Evolutionary conservation across 164 flowering plant genomes (phyloP).

Genomic region (Paratinospora sagittata): DNA sequence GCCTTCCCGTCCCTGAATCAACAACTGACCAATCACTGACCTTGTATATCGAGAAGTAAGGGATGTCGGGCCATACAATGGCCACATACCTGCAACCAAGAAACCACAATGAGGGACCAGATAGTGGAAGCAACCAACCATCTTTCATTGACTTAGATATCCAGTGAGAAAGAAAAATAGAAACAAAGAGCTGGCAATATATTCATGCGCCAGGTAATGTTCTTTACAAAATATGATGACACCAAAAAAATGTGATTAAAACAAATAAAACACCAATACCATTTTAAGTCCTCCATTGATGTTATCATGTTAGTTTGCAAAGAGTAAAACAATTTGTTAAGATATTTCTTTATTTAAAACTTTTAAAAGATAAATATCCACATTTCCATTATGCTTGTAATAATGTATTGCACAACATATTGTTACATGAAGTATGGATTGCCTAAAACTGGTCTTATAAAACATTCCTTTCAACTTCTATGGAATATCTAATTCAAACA

Average conservation of each 20-base stretch:
- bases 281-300: background rate
- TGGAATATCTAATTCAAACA: too few species aligned
- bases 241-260: background rate
- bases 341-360: background rate
- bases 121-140: constrained; percentile 7
- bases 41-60: constrained; percentile 87
- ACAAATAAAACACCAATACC: too few species aligned
- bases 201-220: background rate
- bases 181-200: background rate
- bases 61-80: constrained; percentile 96
- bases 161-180: background rate
- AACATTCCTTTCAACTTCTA: too few species aligned
- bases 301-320: background rate
- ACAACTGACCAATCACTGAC: constrained; percentile 95
- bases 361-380: background rate
- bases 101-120: constrained; percentile 5
- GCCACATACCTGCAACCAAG: constrained; percentile 73
- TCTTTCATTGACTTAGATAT: background rate
- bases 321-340: background rate
- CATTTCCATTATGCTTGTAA: too few species aligned
- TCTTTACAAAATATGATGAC: background rate
- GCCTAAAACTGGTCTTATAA: too few species aligned
- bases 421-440: too few species aligned
- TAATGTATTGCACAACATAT: too few species aligned
- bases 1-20: constrained; percentile 96